Percentiles rank a stretch among this genome's conserved stretches.
Evolutionary conservation across 192 early-diverging fungal genomes (phyloP).

Genomic region (Coemansia sp.): DNA sequence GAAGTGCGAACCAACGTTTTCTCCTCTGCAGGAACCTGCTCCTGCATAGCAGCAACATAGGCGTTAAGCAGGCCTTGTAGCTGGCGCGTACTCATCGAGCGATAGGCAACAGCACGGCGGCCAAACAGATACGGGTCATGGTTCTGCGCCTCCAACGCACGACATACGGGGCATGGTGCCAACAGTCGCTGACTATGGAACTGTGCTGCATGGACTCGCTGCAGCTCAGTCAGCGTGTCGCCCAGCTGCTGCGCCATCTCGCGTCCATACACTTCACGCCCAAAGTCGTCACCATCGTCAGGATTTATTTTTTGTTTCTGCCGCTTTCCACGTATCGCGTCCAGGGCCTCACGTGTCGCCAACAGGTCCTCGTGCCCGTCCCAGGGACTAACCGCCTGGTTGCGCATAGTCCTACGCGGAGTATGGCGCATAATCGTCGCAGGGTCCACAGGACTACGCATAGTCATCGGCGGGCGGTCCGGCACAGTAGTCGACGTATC

Average conservation of each 20-base stretch:
- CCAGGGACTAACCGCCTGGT: neutral
- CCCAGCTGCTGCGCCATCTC: conserved; percentile 41
- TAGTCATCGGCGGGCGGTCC: neutral
- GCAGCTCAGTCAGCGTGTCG: conserved; percentile 42
- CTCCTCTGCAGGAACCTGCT: conserved; percentile 33
- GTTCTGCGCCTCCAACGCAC: conserved; percentile 41
- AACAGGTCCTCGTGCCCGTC: conserved; percentile 27
- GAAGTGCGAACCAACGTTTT: neutral
- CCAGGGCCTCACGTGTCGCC: conserved; percentile 31
- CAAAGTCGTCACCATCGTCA: conserved; percentile 14
- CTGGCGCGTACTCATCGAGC: conserved; percentile 43
- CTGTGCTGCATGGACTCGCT: conserved; percentile 41
- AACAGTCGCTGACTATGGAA: conserved; percentile 15
- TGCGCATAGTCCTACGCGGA: neutral
- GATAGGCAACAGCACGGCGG: conserved; percentile 33
- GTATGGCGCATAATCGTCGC: conserved; percentile 14
- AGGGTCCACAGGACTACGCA: conserved; percentile 33
- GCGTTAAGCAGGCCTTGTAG: conserved; percentile 48
- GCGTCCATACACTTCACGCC: conserved; percentile 8
- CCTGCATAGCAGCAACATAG: conserved; percentile 51
- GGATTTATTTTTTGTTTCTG: neutral
- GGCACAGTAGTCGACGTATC: conserved; percentile 52
- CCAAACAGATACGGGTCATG: conserved; percentile 54
- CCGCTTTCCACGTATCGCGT: conserved; percentile 19
- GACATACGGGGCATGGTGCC: conserved; percentile 31